Evolutionary conservation across 768 basidiomycete species (phyloP).

Genomic region (Agaricus subrufescens): DNA sequence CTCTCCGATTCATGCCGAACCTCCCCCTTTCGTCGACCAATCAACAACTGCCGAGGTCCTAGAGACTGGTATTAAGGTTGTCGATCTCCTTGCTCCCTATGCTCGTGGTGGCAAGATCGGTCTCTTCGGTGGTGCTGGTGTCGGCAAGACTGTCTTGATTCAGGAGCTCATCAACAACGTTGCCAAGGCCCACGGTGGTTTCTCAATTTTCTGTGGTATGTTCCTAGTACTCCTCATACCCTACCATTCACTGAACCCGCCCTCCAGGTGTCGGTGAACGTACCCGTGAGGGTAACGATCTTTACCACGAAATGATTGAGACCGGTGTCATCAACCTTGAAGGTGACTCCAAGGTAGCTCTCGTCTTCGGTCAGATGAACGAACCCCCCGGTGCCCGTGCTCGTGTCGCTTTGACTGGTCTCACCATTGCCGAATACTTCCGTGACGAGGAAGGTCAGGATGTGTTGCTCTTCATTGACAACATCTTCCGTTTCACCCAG

Average conservation of each 20-base stretch:
- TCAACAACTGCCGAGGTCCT: constrained; percentile 98
- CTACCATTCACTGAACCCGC: constrained; percentile 2
- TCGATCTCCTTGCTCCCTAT: constrained; percentile 98
- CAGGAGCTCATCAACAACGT: constrained; percentile 99
- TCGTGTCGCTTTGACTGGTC: constrained; percentile 98
- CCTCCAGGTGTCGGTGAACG: constrained; percentile 94
- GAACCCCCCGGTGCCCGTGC: constrained; percentile 99
- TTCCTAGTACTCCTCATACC: constrained; percentile 9
- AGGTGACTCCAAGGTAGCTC: constrained; percentile 99
- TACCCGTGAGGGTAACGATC: constrained; percentile 99
- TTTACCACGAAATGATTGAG: constrained; percentile 99
- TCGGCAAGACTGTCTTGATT: constrained; percentile 99
- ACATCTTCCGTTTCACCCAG: constrained; percentile 99
- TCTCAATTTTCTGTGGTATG: constrained; percentile 97
- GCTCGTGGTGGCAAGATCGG: constrained; percentile 99
- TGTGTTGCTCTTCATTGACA: constrained; percentile 99
- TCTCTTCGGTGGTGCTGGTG: constrained; percentile 99
- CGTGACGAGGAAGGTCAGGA: constrained; percentile 99
- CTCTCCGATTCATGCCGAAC: constrained; percentile 93
- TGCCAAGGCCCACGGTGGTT: constrained; percentile 99
- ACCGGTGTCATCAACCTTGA: constrained; percentile 99
- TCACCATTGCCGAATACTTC: constrained; percentile 99
- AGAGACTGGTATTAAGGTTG: constrained; percentile 99
- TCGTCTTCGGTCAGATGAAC: constrained; percentile 99
- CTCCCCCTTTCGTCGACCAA: constrained; percentile 96